Evolutionary conservation across 441 rosid genomes (phyloP), one percentile per base, ranked within the genome.

Genomic region (Jatropha multifida): DNA sequence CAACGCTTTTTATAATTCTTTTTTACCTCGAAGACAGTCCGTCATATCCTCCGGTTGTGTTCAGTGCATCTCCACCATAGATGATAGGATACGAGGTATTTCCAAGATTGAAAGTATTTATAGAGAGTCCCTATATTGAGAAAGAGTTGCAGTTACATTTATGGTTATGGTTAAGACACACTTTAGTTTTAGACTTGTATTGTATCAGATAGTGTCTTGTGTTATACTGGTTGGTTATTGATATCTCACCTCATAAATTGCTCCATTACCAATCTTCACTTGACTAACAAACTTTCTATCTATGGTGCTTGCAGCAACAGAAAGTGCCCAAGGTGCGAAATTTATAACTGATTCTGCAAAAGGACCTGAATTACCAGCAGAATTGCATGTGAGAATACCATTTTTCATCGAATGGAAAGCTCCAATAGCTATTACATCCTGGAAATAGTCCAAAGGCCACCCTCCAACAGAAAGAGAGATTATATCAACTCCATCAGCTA

Each of bases 321-420:
- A 90, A 44, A 92, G 46, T 13, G 90, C 85, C 97, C 98, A 93
- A 15, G 98, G 97, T 37, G 98, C 90, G 13, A 86, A 82, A 78
- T 93, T 93, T 3, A 85, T 85, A 2, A 93, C 84, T 11, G 96
- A 80, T 75, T 48, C 74, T 0, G 85, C 81, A 1, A 77, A 81
- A 41, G 97, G 98, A 40, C 97, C 98, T 1, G 85, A 82, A 80
- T 93, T 93, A 12, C 98, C 98, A 3, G 93, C 98, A 10, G 97
- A 88, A 80, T 92, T 90, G 0, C 96, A 91, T 5, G 92, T 94
- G 0, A 92, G 79, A 38, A 92, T 75, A 0, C 94, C 98, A 41
- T 90, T 84, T 6, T 79, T 75, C 54, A 73, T 83, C 0, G 98
- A 90, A 71, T 92, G 91, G n/a, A 92, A 92, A 27, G 96, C 92